phyloP scores from a whole-genome alignment of 139 green algal genomes.

The Auxenochlorella protothecoides region DNA sequence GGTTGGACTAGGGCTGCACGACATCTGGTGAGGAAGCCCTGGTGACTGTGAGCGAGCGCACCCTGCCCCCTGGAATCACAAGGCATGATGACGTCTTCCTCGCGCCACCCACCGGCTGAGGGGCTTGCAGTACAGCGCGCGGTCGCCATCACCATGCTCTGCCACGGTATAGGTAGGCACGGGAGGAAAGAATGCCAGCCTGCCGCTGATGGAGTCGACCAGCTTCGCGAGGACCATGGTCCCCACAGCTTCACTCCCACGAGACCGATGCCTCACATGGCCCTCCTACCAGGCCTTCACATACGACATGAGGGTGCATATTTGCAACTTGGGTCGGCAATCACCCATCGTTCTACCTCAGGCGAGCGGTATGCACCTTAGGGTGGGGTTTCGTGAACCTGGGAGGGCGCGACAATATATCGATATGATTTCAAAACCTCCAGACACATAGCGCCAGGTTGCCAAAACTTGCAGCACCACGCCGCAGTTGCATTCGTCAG shows the following conservation, averaged over 20 bases:
- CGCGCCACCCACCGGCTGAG: slow-evolving; percentile 13
- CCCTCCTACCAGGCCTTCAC: neutral
- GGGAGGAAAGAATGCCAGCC: slow-evolving; percentile 75
- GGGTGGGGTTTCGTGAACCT: too few relatives aligned
- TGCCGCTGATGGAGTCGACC: slow-evolving; percentile 19
- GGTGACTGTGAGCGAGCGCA: neutral
- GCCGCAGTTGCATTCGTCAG: neutral
- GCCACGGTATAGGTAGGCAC: slow-evolving; percentile 53
- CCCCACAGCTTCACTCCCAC: neutral
- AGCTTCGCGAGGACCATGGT: slow-evolving; percentile 14
- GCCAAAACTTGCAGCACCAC: neutral
- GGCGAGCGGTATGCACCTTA: too few relatives aligned
- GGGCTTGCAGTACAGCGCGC: slow-evolving; percentile 50
- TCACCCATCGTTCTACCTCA: too few relatives aligned
- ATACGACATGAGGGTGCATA: neutral
- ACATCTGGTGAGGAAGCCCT: neutral
- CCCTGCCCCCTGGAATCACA: too few relatives aligned
- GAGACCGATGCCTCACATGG: neutral
- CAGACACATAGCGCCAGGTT: neutral
- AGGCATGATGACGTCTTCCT: too few relatives aligned
- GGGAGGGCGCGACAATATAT: neutral
- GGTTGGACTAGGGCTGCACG: neutral
- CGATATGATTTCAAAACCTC: neutral
- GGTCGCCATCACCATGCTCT: slow-evolving; percentile 39
- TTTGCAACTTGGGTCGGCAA: too few relatives aligned